phyloP scores from a whole-genome alignment of 1,284 basidiomycete species.

The Flammula alnicola region DNA sequence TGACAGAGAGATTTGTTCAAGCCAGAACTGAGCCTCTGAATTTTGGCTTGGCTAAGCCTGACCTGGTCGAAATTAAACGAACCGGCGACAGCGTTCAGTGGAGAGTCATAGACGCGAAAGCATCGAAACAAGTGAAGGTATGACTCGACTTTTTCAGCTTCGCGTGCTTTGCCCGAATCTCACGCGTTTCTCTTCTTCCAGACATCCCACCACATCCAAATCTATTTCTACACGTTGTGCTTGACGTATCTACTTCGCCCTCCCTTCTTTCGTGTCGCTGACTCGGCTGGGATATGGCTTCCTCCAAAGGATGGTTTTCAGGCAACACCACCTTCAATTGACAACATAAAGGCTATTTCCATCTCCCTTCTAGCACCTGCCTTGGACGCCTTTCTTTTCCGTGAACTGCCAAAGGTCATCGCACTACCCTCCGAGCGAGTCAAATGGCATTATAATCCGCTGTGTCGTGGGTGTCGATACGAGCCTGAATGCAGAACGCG shows the following conservation, averaged over 20 bases:
- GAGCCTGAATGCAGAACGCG: slow-evolving; percentile 40
- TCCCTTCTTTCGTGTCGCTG: slow-evolving; percentile 37
- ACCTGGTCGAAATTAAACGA: slow-evolving; percentile 48
- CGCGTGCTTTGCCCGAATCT: neutral
- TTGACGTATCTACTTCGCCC: slow-evolving; percentile 41
- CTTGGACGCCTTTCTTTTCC: slow-evolving; percentile 45
- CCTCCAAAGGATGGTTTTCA: slow-evolving; percentile 44
- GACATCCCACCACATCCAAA: slow-evolving; percentile 57
- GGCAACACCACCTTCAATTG: slow-evolving; percentile 34
- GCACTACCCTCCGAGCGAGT: slow-evolving; percentile 35
- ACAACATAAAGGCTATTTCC: slow-evolving; percentile 43
- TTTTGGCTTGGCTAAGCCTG: slow-evolving; percentile 53
- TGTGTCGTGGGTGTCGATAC: slow-evolving; percentile 48
- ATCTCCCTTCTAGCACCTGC: slow-evolving; percentile 41
- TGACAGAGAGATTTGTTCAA: slow-evolving; percentile 38
- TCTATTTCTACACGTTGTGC: slow-evolving; percentile 53
- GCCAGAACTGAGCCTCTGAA: slow-evolving; percentile 37
- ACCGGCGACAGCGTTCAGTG: slow-evolving; percentile 44
- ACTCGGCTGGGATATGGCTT: slow-evolving; percentile 48
- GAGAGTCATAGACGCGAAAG: slow-evolving; percentile 59
- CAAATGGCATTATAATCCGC: slow-evolving; percentile 52
- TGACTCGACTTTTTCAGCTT: neutral
- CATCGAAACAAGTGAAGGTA: slow-evolving; percentile 47
- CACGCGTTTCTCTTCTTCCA: slow-evolving; percentile 30
- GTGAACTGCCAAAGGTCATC: slow-evolving; percentile 43